Percentiles rank a stretch among this genome's conserved stretches.
Conservation (phyloP, 805 yeast species). For the Metschnikowia borealis region DNA sequence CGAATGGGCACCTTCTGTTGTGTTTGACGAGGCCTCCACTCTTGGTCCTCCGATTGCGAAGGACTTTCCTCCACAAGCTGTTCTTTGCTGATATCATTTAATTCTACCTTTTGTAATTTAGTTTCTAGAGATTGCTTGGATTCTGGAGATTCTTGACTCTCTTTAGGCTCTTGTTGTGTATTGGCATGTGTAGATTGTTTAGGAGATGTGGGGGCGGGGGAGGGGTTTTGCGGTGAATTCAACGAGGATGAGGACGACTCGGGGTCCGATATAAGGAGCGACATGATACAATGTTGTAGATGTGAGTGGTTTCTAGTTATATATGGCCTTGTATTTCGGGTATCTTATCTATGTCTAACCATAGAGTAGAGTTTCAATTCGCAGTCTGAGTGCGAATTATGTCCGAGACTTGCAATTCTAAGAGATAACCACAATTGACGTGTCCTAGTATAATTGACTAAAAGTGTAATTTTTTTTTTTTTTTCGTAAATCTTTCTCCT, state of each 20-base stretch:
- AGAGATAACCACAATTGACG: too few relatives aligned
- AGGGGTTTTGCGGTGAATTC: not conserved
- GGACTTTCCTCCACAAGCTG: not conserved
- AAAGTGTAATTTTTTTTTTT: too few relatives aligned
- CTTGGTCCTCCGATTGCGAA: not conserved
- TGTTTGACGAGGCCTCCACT: not conserved
- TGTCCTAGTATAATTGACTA: too few relatives aligned
- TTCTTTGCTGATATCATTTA: not conserved
- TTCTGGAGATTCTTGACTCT: too few relatives aligned
- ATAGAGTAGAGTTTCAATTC: too few relatives aligned
- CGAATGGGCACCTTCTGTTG: conserved; percentile 42
- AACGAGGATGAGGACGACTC: not conserved
- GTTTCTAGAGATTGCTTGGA: too few relatives aligned
- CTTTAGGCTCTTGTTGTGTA: too few relatives aligned
- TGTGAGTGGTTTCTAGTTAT: not conserved
- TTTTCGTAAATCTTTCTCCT: too few relatives aligned
- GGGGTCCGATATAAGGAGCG: not conserved
- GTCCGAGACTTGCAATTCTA: too few relatives aligned
- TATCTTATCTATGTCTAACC: too few relatives aligned
- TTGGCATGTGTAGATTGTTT: not conserved
- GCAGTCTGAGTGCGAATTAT: too few relatives aligned
- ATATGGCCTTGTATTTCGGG: too few relatives aligned
- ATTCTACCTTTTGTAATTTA: not conserved
- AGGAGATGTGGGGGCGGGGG: not conserved
- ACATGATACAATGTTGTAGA: not conserved